phyloP scores from a whole-genome alignment of 2,329 filamentous ascomycete species.

The Fusarium xyrophilum region DNA sequence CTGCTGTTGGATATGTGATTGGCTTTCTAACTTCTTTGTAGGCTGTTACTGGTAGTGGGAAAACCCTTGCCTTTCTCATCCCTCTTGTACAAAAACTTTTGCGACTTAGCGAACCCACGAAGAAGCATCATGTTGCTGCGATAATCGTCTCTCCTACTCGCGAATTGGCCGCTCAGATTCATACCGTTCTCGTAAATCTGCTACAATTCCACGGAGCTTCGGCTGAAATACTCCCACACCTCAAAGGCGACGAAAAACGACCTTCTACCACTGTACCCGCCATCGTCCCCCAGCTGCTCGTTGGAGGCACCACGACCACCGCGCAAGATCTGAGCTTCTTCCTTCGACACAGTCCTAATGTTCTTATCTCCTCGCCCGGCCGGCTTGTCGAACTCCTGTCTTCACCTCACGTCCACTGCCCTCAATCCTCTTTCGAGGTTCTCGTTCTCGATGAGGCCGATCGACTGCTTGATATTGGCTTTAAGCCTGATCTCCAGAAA shows the following conservation, averaged over 20 bases:
- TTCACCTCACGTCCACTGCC: conserved; percentile 85
- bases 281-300: conserved; percentile 85
- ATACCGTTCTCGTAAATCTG: conserved; percentile 78
- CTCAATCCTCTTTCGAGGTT: conserved; percentile 87
- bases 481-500: conserved; percentile 87
- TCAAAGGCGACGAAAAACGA: conserved; percentile 63
- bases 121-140: conserved; percentile 87
- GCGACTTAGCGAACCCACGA: conserved; percentile 79
- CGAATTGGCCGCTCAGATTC: conserved; percentile 90
- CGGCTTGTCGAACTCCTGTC: conserved; percentile 86
- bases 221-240: conserved; percentile 65
- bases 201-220: conserved; percentile 85
- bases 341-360: conserved; percentile 81
- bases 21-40: conserved; percentile 41
- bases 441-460: conserved; percentile 96
- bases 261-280: conserved; percentile 55
- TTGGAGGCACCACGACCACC: conserved; percentile 79
- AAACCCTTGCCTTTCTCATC: conserved; percentile 86
- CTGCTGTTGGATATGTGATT: accelerated
- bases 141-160: conserved; percentile 91
- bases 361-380: conserved; percentile 90
- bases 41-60: conserved; percentile 90
- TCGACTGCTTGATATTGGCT: conserved; percentile 88
- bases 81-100: conserved; percentile 84
- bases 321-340: conserved; percentile 89